These are phyloP conservation scores for Gomphus bonarii DNA, from an alignment of 1,284 basidiomycete species.

Conservation along the genomic window DNA sequence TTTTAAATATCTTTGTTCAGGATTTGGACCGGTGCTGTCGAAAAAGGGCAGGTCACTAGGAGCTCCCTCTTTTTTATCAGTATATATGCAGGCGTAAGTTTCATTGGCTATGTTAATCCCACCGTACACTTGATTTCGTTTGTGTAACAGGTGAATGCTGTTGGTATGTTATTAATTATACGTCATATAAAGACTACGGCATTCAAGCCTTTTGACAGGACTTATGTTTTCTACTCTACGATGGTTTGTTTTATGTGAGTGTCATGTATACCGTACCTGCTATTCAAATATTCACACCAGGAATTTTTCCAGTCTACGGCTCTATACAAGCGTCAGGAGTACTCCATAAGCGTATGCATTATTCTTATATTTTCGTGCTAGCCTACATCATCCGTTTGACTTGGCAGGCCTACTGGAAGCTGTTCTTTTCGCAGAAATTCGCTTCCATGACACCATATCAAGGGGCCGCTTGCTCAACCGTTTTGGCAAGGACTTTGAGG, in stretches of 20 bases:
- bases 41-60: slow-evolving; percentile 28
- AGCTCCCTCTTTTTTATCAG: slow-evolving; percentile 64
- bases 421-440: slow-evolving; percentile 83
- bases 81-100: slow-evolving; percentile 59
- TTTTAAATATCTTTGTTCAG: slow-evolving; percentile 24
- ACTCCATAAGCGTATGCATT: slow-evolving; percentile 54
- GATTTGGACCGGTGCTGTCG: slow-evolving; percentile 52
- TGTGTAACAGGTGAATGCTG: slow-evolving; percentile 27
- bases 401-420: slow-evolving; percentile 60
- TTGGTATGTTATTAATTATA: slow-evolving; percentile 21
- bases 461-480: slow-evolving; percentile 80
- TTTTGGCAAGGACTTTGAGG: slow-evolving; percentile 93
- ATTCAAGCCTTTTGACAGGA: slow-evolving; percentile 25
- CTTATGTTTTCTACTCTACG: slow-evolving; percentile 55
- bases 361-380: background rate
- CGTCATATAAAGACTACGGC: slow-evolving; percentile 8
- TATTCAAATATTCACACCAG: slow-evolving; percentile 6
- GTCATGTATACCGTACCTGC: background rate
- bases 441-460: slow-evolving; percentile 90
- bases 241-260: slow-evolving; percentile 57
- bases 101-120: background rate
- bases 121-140: slow-evolving; percentile 10
- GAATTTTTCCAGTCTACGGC: slow-evolving; percentile 38
- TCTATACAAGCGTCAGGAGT: slow-evolving; percentile 60
- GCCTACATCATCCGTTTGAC: background rate